phyloP scores from a whole-genome alignment of 2,329 filamentous ascomycete genomes.

The Laburnicola sp. region DNA sequence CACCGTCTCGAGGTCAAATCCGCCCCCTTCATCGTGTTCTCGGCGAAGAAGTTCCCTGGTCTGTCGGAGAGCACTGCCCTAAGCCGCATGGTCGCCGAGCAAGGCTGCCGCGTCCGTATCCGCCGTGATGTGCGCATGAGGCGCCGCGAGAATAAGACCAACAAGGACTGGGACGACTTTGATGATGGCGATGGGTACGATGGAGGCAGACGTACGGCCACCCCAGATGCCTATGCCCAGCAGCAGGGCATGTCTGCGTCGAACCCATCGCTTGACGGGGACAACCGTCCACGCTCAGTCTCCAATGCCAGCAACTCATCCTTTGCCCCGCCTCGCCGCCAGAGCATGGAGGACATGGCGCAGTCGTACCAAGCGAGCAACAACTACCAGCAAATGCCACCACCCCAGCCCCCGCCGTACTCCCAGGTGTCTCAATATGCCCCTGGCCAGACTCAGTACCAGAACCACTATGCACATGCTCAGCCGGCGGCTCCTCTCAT shows the following conservation, averaged over 20 bases:
- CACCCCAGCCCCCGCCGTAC: constrained; percentile 47
- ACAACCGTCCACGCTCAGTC: constrained; percentile 61
- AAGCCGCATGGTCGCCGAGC: constrained; percentile 90
- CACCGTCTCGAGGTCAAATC: constrained; percentile 92
- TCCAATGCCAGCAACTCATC: constrained; percentile 59
- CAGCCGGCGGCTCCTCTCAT: constrained; percentile 43
- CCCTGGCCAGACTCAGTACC: constrained; percentile 39
- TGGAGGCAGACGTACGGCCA: constrained; percentile 54
- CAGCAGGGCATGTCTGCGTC: constrained; percentile 40
- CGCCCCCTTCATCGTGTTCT: constrained; percentile 82
- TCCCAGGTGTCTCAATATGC: constrained; percentile 45
- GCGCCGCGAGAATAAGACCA: constrained; percentile 72
- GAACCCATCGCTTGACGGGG: constrained; percentile 35
- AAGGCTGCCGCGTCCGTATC: constrained; percentile 95
- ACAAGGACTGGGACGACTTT: constrained; percentile 68
- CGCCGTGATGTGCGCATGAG: constrained; percentile 92
- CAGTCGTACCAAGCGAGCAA: constrained; percentile 44
- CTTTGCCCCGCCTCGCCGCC: constrained; percentile 45
- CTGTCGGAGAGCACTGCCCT: constrained; percentile 85
- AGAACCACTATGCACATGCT: constrained; percentile 37
- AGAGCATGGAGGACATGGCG: constrained; percentile 51
- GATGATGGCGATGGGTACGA: constrained; percentile 57
- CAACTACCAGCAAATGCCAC: constrained; percentile 45
- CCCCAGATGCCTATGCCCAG: constrained; percentile 54
- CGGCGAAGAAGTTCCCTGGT: constrained; percentile 97